These are phyloP conservation scores for Penicillium sp. DNA, from an alignment of 2,329 filamentous ascomycete species.

Conservation along the genomic window DNA sequence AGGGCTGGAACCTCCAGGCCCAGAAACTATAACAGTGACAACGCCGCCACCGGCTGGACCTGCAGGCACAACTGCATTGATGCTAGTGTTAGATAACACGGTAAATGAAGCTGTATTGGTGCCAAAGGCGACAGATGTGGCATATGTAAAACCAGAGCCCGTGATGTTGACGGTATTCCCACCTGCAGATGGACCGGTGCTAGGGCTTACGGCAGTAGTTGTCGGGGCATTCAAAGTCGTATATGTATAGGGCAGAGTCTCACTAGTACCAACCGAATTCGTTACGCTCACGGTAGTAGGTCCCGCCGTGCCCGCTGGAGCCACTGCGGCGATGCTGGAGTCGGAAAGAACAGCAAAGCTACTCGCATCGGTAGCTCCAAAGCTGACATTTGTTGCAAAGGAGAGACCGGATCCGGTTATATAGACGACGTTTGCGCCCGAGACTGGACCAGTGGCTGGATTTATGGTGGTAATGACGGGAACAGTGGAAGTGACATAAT, in stretches of 20 bases:
- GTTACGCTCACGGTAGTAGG: background rate
- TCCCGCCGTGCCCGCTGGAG: background rate
- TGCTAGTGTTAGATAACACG: background rate
- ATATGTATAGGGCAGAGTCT: background rate
- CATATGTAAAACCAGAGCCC: background rate
- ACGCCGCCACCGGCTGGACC: background rate
- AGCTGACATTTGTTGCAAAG: background rate
- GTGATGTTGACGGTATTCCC: background rate
- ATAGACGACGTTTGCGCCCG: background rate
- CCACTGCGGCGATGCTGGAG: background rate
- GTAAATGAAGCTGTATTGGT: background rate
- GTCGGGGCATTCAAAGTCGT: background rate
- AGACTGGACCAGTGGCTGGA: background rate
- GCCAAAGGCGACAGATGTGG: background rate
- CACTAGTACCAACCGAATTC: background rate
- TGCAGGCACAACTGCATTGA: background rate
- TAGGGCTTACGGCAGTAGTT: background rate
- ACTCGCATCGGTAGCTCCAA: background rate
- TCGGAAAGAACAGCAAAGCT: background rate
- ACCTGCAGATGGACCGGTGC: background rate
- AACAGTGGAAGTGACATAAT: background rate
- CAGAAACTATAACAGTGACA: background rate
- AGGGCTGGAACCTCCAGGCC: background rate
- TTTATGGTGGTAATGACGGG: background rate
- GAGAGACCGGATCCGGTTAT: background rate